Evolutionary conservation across 441 rosid genomes (phyloP).

Genomic region (Flueggea neowawraea): DNA sequence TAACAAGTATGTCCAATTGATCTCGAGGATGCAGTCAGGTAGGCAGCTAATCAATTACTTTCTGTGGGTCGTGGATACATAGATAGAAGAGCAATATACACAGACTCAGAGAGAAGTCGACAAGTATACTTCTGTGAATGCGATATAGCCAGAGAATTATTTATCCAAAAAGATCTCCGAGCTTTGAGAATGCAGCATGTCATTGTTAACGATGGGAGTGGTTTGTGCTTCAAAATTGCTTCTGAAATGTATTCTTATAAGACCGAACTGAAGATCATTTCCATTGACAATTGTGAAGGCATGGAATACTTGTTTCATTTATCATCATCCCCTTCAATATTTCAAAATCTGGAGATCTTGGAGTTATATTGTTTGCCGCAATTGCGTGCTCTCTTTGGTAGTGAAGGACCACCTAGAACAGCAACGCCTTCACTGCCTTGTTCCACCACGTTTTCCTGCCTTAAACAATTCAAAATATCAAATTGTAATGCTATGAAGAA

Average conservation of each 20-base stretch:
- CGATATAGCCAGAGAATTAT: no score
- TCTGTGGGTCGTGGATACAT: not conserved
- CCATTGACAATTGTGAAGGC: no score
- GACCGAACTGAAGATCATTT: not conserved
- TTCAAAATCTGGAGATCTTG: no score
- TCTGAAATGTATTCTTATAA: no score
- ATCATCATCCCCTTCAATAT: no score
- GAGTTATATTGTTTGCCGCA: not conserved
- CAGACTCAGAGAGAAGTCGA: no score
- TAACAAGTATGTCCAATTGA: not conserved
- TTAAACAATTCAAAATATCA: not conserved
- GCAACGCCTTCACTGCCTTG: not conserved
- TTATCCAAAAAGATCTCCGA: not conserved
- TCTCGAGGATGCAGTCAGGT: not conserved
- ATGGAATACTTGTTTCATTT: no score
- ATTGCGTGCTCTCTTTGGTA: not conserved
- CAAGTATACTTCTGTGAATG: not conserved
- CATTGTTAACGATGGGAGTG: not conserved
- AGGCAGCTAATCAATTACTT: not conserved
- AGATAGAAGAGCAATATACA: no score
- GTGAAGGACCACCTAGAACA: not conserved
- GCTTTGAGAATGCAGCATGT: not conserved
- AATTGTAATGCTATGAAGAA: slow-evolving; percentile 6
- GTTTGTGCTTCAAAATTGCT: not conserved
- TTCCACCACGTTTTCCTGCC: not conserved